Evolutionary conservation across 306 rosid genomes (phyloP), one percentile per base, ranked within the genome.

Genomic region (Castanospermum australe): DNA sequence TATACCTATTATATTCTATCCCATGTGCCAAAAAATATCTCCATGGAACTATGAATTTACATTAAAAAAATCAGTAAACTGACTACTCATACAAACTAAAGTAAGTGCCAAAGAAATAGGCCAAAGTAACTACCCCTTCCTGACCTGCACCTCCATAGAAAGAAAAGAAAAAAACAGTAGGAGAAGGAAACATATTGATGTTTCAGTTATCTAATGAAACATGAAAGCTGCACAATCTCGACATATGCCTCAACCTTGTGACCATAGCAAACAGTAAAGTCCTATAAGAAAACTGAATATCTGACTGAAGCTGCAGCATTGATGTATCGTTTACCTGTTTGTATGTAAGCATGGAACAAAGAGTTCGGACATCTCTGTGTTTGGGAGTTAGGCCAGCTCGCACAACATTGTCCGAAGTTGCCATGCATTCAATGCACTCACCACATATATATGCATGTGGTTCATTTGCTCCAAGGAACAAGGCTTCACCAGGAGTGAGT

Each of bases 341-440:
- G 87, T 94, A 92, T 20, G 98, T 89, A 78, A 95, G 98, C 98
- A 95, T 95, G 60, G 99, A 88, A 72, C 99, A 95, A 63, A 95
- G 96, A 76, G 99, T 91, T 36, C 76, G 85, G 48, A 95, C 98
- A 78, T 95, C 99, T 21, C 89, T 89, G 73, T 76, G 75, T 86
- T 95, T 95, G 57, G 99, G 98, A 68, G 99, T 93, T 36, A 95
- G 90, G 66, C 99, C 99, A 12, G 99, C 99, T 48, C 99, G 90
- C 21, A 95, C 96, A 44, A 95, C 99, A 55, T 95, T 95, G 87
- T 95, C 99, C 2, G 99, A 93, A 76, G 99, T 93, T 24, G 99
- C 99, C 99, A 95, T 95, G 83, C 99, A 95, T 71, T 95, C 98
- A 17, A 95, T 10, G 60, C 96, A 93, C 67, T 90, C 98, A 1